Evolutionary conservation across 306 rosid genomes (phyloP), one percentile per base, ranked within the genome.

Genomic region (Sophora flavescens): DNA sequence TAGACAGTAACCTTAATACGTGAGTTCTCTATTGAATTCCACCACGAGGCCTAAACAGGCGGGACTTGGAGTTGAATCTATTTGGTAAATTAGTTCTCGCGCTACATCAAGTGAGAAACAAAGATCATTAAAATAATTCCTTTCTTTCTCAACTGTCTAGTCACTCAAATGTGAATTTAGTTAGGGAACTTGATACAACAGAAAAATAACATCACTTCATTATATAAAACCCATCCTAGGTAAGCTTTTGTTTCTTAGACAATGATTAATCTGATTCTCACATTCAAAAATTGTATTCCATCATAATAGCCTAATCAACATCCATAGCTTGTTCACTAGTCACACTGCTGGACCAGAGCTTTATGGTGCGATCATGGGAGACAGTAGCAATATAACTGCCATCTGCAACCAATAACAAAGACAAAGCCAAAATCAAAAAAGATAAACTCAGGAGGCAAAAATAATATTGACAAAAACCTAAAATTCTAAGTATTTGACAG

Each of bases 331-430:
- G 89, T 18, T 85, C 86, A 67, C 50, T 77, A 28, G 66, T 78
- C 73, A 52, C 51, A 33, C 80, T 72, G 80, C 91, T 82, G 41
- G 93, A 86, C 98, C 98, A 91, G n/a, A 91, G 83, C 82, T 93
- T 91, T 75, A 91, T 91, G 52, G 92, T 91, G 68, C 96, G 89
- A 70, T 90, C 97, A 59, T 85, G 93, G 67, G 96, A 92, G 62
- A 90, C 96, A 14, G 93, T 93, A 60, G 94, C 96, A 44, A 91
- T 87, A 58, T 78, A 78, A 36, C 87, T 81, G 6, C 96, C 98
- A 80, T 91, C 97, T 93, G 88, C 86, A 82, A 83, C 58, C 44
- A 81, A 66, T 50, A 82, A 54, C 28, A 80, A 59, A 61, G 1
- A 70, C 71, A 85, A 41, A 82, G 26, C 39, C 2, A 45, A 77